These are phyloP conservation scores for Aegilops sharonensis DNA, from an alignment of 176 grass and related monocot species.

Conservation along the genomic window DNA sequence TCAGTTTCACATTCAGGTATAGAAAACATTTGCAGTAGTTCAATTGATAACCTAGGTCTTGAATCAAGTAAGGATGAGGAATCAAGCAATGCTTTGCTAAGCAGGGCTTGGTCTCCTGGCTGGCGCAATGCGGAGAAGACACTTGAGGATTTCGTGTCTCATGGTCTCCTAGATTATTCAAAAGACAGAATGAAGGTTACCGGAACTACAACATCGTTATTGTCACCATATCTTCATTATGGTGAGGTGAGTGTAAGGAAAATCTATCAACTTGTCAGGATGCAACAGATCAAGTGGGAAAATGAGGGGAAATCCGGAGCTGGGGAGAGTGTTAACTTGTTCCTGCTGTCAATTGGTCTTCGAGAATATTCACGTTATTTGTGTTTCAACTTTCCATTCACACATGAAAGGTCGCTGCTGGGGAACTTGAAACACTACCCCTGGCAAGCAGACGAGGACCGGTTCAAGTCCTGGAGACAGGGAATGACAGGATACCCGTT, in stretches of 20 bases:
- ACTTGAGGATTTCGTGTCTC: conserved; percentile 69
- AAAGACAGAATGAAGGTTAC: conserved; percentile 72
- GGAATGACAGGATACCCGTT: conserved; percentile 91
- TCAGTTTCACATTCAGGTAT: conserved; percentile 48
- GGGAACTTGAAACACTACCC: conserved; percentile 90
- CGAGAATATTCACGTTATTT: conserved; percentile 94
- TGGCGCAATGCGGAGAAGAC: conserved; percentile 75
- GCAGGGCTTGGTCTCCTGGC: conserved; percentile 81
- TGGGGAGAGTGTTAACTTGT: conserved; percentile 69
- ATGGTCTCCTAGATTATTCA: conserved; percentile 72
- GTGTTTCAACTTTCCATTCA: conserved; percentile 97
- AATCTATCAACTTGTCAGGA: conserved; percentile 61
- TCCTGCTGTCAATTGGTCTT: conserved; percentile 73
- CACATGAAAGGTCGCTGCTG: conserved; percentile 75
- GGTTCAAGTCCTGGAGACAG: conserved; percentile 89
- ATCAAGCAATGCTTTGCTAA: conserved; percentile 90
- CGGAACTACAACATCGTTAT: conserved; percentile 70
- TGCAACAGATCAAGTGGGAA: conserved; percentile 64
- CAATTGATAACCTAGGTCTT: conserved; percentile 74
- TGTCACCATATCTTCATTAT: conserved; percentile 91
- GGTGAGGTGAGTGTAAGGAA: conserved; percentile 90
- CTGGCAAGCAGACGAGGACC: conserved; percentile 61
- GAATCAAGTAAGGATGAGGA: conserved; percentile 85
- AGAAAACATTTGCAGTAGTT: conserved; percentile 53
- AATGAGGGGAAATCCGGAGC: conserved; percentile 61